These are phyloP conservation scores for Alternaria sp. DNA, from an alignment of 2,329 filamentous ascomycete species.

Conservation along the genomic window DNA sequence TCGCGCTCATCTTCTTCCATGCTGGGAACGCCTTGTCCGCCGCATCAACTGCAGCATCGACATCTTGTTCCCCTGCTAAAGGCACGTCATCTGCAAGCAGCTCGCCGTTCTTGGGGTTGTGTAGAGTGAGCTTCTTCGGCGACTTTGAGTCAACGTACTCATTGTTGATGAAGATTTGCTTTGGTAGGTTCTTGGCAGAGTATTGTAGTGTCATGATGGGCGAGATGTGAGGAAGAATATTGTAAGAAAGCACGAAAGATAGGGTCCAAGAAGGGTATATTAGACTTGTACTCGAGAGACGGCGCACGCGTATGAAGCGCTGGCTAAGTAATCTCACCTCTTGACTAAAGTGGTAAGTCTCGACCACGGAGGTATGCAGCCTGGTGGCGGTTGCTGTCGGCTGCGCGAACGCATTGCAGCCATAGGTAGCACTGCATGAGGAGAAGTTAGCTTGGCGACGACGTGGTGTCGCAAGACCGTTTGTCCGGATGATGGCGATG, in stretches of 20 bases:
- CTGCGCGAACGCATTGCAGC: neutral
- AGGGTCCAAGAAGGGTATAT: slow-evolving; percentile 18
- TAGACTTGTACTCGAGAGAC: neutral
- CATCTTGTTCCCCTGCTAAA: slow-evolving; percentile 52
- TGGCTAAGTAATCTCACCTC: slow-evolving; percentile 4
- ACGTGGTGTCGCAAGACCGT: slow-evolving; percentile 1
- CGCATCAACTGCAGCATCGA: slow-evolving; percentile 57
- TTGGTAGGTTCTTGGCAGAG: slow-evolving; percentile 46
- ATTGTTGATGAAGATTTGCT: slow-evolving; percentile 50
- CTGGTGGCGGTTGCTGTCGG: slow-evolving; percentile 1
- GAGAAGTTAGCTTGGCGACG: neutral
- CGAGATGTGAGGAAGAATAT: neutral
- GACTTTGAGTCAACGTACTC: slow-evolving; percentile 48
- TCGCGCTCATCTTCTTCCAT: slow-evolving; percentile 45
- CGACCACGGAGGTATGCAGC: slow-evolving; percentile 9
- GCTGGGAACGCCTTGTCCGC: slow-evolving; percentile 57
- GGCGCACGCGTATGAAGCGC: neutral
- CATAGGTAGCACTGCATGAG: neutral
- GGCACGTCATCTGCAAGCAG: slow-evolving; percentile 58
- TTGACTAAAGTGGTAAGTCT: slow-evolving; percentile 7
- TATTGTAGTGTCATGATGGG: slow-evolving; percentile 39
- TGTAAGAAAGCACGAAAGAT: neutral
- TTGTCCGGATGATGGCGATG: slow-evolving; percentile 13
- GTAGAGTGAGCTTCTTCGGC: slow-evolving; percentile 55
- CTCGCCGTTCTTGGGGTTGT: slow-evolving; percentile 58